Base-by-base conservation (phyloP, 805 yeast genomes). In the Metschnikowia koreensis region DNA sequence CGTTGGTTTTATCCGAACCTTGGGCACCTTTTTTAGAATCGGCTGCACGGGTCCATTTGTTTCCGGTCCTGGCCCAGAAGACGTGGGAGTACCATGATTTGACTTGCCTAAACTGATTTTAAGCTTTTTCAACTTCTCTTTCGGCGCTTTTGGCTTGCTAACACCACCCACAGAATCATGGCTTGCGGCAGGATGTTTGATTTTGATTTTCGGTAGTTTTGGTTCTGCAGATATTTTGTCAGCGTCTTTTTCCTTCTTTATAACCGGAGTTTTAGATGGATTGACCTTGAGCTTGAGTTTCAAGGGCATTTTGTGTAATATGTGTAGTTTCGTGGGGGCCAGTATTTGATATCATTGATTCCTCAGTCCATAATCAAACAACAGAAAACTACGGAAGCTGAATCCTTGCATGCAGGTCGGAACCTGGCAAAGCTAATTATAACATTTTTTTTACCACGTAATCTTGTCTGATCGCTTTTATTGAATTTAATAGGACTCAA, bases 1-100 rank as follows among this genome's bases (percentile, higher is more conserved):
- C 0, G 81, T 76, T 1, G 84, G 84, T 55, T 80, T 81, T 38
- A 81, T 74, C 55, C 82, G 66, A 28, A 81, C 78, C 33, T 77
- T 71, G 3, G 83, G 82, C 2, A 75, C 68, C 11, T 45, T 50
- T 37, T 53, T 57, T 7, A 56, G 51, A 12, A 49, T 31, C 13
- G 54, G 52, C 45, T 52, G 54, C 28, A 47, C 40, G 12, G 27
- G 49, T 15, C 41, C 49, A 15, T 31, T 37, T 10, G 43, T n/a
- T n/a, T 37, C 46, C 1, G 53, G 13, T 11, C 46, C 31, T 3
- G 50, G 28, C 5, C 48, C 47, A 3, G 50, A 16, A 1, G 60
- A 29, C 13, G 52, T 34, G 6, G 44, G 40, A 6, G 34, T 31
- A 10, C 34, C 34, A 12, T 31, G 34, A 13, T 46, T 37, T 1